These are phyloP conservation scores for Sclerotinia glacialis DNA, from an alignment of 2,329 filamentous ascomycete species.

Conservation along the genomic window DNA sequence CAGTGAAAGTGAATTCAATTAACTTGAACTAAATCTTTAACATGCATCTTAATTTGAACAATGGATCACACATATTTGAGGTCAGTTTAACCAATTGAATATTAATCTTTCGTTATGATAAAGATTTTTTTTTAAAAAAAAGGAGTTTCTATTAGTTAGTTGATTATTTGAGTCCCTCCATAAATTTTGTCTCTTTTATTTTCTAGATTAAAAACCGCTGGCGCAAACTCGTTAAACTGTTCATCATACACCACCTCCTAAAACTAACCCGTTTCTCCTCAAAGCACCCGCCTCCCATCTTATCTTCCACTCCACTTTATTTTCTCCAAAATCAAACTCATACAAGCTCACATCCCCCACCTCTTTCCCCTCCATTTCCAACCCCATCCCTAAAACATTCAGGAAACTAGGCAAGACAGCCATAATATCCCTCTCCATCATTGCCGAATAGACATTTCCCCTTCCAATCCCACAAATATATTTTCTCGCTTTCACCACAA, in stretches of 20 bases:
- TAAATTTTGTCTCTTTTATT: not conserved
- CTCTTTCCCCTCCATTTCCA: not conserved
- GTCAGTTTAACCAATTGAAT: too few species aligned
- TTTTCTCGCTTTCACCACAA: not conserved
- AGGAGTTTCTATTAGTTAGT: too few species aligned
- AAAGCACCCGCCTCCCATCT: not conserved
- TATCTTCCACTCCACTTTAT: not conserved
- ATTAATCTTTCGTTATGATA: too few species aligned
- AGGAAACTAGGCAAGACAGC: not conserved
- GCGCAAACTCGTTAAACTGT: not conserved
- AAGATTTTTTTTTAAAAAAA: rapidly evolving
- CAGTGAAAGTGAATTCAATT: too few species aligned
- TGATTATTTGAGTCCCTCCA: rapidly evolving
- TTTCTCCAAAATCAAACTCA: not conserved
- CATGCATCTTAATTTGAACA: too few species aligned
- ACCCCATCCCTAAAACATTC: not conserved
- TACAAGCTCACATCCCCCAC: not conserved
- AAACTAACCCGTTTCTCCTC: not conserved
- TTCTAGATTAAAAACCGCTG: rapidly evolving
- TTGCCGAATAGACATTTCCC: not conserved
- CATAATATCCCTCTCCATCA: not conserved
- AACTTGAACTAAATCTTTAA: too few species aligned
- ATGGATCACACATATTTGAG: too few species aligned
- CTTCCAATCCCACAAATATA: not conserved
- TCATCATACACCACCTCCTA: not conserved